Evolutionary conservation across 2,329 filamentous ascomycete genomes (phyloP), one percentile per base, ranked within the genome.

Genomic region (Apiospora aurea): DNA sequence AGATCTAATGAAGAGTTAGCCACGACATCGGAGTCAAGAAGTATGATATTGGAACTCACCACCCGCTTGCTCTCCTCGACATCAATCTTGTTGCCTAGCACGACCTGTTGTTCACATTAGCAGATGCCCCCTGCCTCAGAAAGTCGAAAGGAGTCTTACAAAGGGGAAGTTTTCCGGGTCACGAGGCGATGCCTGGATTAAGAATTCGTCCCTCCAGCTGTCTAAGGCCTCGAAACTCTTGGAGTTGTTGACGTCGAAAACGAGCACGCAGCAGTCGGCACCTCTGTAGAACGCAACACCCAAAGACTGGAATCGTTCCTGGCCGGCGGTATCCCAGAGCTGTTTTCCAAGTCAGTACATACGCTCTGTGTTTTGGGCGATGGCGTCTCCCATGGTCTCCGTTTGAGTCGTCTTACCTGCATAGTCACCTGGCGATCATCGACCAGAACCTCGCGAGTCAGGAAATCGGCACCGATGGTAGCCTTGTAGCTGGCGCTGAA

Each of bases 401-500:
- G 53, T 44, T 71, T 64, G 34, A 3, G 26, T 57, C 67, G 34
- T 71, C 82, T 71, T 88, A 94, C 93, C 92, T 98, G 96, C 95
- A 99, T 98, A 47, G 96, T 99, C 76, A 99, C 96, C 80, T 98
- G 90, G 81, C 96, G 91, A 85, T 98, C 96, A 84, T 98, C 96
- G 71, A 99, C 96, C 75, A 98, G 87, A 53, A 99, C 96, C 86
- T 99, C 96, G 83, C 97, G 97, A 71, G 96, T 99, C 74, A 99
- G 88, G 85, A 99, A 99, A 84, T 99, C 96, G 82, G 96, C 96
- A 77, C 96, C 96, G 82, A 99, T 99, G 66, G 96, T 99, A 73
- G 96, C 96, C 87, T 99, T 99, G 91, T 99, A 99, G 87, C 95
- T 98, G 77, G 95, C 96, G 83, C 95, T 98, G 88, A 99, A 99